Percentiles rank a stretch among this genome's conserved stretches.
phyloP scores from a whole-genome alignment of 202 grass and related monocot genomes.

The Zoysia matrella region DNA sequence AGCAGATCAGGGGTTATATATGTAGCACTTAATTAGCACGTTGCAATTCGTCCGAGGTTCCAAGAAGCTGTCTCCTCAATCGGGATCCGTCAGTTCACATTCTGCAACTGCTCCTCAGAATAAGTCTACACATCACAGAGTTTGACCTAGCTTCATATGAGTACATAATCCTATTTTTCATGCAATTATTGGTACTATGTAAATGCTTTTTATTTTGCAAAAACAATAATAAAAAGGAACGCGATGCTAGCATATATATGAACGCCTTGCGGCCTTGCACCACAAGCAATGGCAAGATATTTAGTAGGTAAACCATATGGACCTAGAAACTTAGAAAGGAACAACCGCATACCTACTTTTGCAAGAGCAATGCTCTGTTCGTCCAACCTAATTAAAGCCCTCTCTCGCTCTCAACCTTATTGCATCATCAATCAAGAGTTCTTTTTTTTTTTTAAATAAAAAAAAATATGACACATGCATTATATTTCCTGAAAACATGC shows the following conservation, averaged over 20 bases:
- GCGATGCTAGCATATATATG: no score
- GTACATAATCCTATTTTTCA: background rate
- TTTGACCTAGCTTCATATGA: background rate
- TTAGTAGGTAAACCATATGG: constrained; percentile 64
- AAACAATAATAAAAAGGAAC: no score
- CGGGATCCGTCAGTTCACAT: background rate
- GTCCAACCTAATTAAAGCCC: constrained; percentile 49
- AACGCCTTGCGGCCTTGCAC: no score
- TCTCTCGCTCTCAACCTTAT: constrained; percentile 53
- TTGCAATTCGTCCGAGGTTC: background rate
- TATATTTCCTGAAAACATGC: background rate
- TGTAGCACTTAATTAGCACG: no score
- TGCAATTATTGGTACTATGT: background rate
- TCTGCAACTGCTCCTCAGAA: constrained; percentile 32
- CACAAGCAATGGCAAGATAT: no score
- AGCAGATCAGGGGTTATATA: background rate
- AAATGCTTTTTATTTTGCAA: no score
- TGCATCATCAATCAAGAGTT: constrained; percentile 47
- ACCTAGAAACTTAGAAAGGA: constrained; percentile 58
- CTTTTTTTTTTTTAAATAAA: background rate
- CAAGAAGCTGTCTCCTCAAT: background rate
- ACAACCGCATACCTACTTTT: constrained; percentile 74
- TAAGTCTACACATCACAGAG: constrained; percentile 3
- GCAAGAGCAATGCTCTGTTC: constrained; percentile 53
- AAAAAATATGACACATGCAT: constrained; percentile 16